Evolutionary conservation across 257 asterid species (phyloP).

Genomic region (Hygrophila difformis): DNA sequence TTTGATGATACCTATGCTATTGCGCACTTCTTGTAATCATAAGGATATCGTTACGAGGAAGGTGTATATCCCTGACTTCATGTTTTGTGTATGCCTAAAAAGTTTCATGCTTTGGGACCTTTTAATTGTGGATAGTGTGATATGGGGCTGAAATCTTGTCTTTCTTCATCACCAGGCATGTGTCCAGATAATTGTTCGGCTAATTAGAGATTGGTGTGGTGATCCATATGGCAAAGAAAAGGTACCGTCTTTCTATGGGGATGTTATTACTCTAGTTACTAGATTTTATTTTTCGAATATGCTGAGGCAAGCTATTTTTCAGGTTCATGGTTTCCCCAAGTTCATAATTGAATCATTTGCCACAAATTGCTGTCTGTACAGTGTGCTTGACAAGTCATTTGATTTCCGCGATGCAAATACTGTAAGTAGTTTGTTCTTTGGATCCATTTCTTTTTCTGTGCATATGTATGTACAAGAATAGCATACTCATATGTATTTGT

Average conservation of each 20-base stretch:
- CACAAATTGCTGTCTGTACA: conserved; percentile 75
- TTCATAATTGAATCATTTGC: conserved; percentile 77
- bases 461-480: too few relatives aligned
- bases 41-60: conserved; percentile 69
- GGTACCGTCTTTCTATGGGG: conserved; percentile 37
- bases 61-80: conserved; percentile 29
- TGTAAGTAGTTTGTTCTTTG: conserved; percentile 39
- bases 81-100: not conserved
- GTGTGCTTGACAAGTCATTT: conserved; percentile 88
- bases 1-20: conserved; percentile 71
- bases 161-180: conserved; percentile 48
- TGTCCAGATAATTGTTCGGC: conserved; percentile 78
- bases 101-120: not conserved
- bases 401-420: conserved; percentile 87
- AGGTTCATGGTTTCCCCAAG: conserved; percentile 84
- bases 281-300: conserved; percentile 14
- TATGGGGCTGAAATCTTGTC: conserved; percentile 8
- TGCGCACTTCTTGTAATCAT: conserved; percentile 62
- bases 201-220: conserved; percentile 85
- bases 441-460: too few relatives aligned
- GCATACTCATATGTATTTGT: too few relatives aligned
- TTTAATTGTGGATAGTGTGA: not conserved
- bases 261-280: not conserved
- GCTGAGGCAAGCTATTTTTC: conserved; percentile 20
- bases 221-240: conserved; percentile 52